Percentiles rank a stretch among this genome's conserved stretches.
phyloP scores from a whole-genome alignment of 2,329 filamentous ascomycete genomes.

The Paracorniculantispora psalliotae region DNA sequence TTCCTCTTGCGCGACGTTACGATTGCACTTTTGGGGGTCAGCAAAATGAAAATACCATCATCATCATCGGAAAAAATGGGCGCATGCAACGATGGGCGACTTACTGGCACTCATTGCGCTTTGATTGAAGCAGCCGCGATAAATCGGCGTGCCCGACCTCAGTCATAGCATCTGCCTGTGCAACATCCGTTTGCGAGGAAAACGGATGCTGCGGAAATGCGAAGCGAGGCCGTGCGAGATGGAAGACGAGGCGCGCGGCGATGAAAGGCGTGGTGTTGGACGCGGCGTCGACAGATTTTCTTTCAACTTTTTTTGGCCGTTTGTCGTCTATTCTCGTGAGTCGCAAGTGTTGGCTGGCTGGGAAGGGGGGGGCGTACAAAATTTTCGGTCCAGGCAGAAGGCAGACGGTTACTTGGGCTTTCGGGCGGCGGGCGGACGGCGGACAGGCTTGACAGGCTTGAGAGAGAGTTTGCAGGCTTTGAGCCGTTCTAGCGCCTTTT shows the following conservation, averaged over 20 bases:
- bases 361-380: constrained; percentile 15
- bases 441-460: not conserved
- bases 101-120: constrained; percentile 59
- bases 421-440: no score
- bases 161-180: constrained; percentile 64
- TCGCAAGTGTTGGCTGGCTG: constrained; percentile 9
- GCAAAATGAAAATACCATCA: constrained; percentile 39
- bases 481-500: constrained; percentile 5
- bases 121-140: constrained; percentile 61
- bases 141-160: constrained; percentile 63
- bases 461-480: not conserved
- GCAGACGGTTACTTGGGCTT: not conserved
- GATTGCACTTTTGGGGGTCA: constrained; percentile 57
- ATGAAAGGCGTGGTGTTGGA: constrained; percentile 27
- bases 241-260: constrained; percentile 22
- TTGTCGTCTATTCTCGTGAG: constrained; percentile 8
- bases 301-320: constrained; percentile 14
- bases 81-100: constrained; percentile 40
- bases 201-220: constrained; percentile 45
- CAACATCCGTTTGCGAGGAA: constrained; percentile 65
- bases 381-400: constrained; percentile 27
- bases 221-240: constrained; percentile 25
- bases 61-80: constrained; percentile 45
- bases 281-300: constrained; percentile 29
- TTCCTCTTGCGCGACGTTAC: constrained; percentile 85